Evolutionary conservation across 2,329 filamentous ascomycete species (phyloP).

Genomic region (Acrocalymma vagum): DNA sequence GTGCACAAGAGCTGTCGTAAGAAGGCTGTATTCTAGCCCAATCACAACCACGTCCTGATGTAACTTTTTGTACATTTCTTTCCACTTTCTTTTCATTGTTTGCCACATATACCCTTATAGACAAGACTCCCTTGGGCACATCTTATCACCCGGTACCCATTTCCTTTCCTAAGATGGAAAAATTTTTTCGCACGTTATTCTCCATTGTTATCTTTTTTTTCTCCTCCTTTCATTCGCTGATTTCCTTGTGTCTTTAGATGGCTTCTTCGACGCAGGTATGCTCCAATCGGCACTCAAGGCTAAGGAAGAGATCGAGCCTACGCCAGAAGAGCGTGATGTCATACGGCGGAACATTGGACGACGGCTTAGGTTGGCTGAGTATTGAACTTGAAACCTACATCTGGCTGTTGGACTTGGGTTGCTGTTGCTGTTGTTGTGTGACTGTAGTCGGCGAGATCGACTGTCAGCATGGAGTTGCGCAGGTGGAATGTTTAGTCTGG

Average conservation of each 20-base stretch:
- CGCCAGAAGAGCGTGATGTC: constrained; percentile 68
- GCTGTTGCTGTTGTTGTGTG: too few species aligned
- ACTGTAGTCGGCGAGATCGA: too few species aligned
- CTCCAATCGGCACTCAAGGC: constrained; percentile 86
- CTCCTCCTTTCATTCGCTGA: constrained; percentile 28
- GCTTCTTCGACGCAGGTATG: constrained; percentile 98
- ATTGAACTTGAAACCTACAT: constrained; percentile 58
- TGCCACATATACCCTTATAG: constrained; percentile 11
- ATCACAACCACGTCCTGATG: too few species aligned
- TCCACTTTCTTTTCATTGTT: constrained; percentile 4
- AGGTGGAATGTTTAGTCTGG: too few species aligned
- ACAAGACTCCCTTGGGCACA: constrained; percentile 12
- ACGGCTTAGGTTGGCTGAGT: constrained; percentile 75
- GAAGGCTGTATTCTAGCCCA: constrained; percentile 28
- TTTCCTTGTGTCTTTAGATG: constrained; percentile 69
- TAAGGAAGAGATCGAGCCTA: constrained; percentile 62
- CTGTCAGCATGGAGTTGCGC: too few species aligned
- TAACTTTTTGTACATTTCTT: background rate
- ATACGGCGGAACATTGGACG: constrained; percentile 76
- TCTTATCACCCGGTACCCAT: background rate
- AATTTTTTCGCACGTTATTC: constrained; percentile 2
- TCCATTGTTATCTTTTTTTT: constrained; percentile 8
- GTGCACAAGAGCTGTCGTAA: constrained; percentile 25
- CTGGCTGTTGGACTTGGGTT: too few species aligned
- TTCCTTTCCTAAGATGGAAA: constrained; percentile 4